phyloP scores from a whole-genome alignment of 768 basidiomycete genomes.

The Lentinula edodes region DNA sequence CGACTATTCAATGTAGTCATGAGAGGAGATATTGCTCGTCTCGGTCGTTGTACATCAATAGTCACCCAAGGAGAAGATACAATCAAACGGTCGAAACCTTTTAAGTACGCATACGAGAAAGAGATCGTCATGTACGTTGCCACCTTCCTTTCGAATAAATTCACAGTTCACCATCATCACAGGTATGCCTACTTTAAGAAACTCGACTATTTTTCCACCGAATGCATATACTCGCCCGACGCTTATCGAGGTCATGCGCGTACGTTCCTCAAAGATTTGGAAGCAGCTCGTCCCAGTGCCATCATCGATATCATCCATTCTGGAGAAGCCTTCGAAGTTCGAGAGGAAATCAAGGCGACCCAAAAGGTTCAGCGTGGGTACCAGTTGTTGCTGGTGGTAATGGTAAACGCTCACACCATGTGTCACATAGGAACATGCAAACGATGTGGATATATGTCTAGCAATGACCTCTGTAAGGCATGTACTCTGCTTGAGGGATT shows the following conservation, averaged over 20 bases:
- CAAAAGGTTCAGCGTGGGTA: slow-evolving; percentile 82
- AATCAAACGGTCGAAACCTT: slow-evolving; percentile 96
- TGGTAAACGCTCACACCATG: background rate
- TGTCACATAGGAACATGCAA: slow-evolving; percentile 70
- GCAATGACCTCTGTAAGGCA: slow-evolving; percentile 94
- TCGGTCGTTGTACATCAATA: slow-evolving; percentile 90
- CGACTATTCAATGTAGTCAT: slow-evolving; percentile 56
- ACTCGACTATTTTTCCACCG: slow-evolving; percentile 97
- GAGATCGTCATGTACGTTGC: slow-evolving; percentile 91
- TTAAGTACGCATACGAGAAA: slow-evolving; percentile 99
- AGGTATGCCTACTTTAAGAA: slow-evolving; percentile 99
- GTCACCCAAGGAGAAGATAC: slow-evolving; percentile 96
- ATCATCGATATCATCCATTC: slow-evolving; percentile 98
- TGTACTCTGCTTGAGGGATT: slow-evolving; percentile 88
- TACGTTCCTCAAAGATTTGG: slow-evolving; percentile 90
- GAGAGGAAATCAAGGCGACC: slow-evolving; percentile 75
- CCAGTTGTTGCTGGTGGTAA: background rate
- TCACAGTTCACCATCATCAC: background rate
- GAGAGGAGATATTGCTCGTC: slow-evolving; percentile 93
- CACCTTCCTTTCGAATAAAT: slow-evolving; percentile 1
- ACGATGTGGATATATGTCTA: slow-evolving; percentile 93
- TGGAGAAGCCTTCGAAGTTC: slow-evolving; percentile 86
- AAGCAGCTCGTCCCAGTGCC: slow-evolving; percentile 88
- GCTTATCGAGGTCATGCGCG: slow-evolving; percentile 97
- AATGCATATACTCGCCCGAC: slow-evolving; percentile 98